Evolutionary conservation across 306 rosid species (phyloP), one percentile per base, ranked within the genome.

Genomic region (Comarum palustre): DNA sequence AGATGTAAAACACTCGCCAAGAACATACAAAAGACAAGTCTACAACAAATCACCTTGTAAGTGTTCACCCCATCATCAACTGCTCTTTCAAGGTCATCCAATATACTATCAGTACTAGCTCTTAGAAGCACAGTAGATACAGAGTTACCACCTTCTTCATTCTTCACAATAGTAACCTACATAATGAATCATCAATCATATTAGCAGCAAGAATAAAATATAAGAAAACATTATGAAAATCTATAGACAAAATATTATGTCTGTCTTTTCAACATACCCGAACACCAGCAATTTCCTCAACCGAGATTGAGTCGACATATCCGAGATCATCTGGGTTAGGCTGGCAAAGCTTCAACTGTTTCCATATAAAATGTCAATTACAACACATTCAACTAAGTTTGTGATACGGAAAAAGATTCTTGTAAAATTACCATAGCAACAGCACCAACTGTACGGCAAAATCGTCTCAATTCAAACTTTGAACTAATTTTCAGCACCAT

Each of bases 21-120:
- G 34, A 84, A 48, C 50, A 52, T 22, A 24, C 4, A 60, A 68
- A 58, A 48, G 17, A 72, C 55, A 9, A 52, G 3, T 2, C 1
- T 17, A 41, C 2, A 4, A 19, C n/a, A 72, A 81, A 78, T 74
- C 78, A 94, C 98, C 91, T 87, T 93, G 82, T 86, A 90, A 31
- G 98, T 90, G 76, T 89, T 87, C 46, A 93, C 96, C 54, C 98
- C 98, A 81, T 90, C 98, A 81, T 91, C 96, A 75, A 93, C 92
- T 64, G 98, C 97, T 79, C 92, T 85, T 86, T 93, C 97, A 66
- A 90, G 96, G 79, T 90, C 98, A 80, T 93, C 97, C 54, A 89
- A 71, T 68, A 89, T 90, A 75, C 98, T 90, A 75, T 93, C 93
- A 8, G 97, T 90, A 75, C 97, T 89, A 73, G 96, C 97, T 54